A percentile compares a stretch with the other conserved stretches of the same genome.
Conservation (phyloP, 164 flowering plant genomes). For the Sextonia rubra region DNA sequence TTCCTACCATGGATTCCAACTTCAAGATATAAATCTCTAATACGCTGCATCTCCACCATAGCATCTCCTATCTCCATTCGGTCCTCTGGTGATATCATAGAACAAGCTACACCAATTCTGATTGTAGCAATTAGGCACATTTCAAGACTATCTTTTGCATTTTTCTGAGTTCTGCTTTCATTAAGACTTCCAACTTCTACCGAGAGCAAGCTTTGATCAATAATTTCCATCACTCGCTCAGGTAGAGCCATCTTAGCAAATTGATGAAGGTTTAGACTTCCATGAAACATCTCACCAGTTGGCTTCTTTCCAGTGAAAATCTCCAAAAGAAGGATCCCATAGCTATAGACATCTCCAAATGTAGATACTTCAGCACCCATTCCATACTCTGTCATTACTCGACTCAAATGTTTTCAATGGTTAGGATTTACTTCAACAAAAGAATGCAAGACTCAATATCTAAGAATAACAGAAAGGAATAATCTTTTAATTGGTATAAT, state of each 20-base stretch:
- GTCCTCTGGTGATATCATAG: neutral
- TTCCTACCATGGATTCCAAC: neutral
- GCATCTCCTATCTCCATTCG: neutral
- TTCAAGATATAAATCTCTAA: neutral
- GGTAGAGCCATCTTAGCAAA: neutral
- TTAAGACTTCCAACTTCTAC: neutral
- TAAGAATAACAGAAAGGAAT: too few relatives aligned
- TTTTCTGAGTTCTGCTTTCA: neutral
- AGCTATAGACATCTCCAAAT: neutral
- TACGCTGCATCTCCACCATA: neutral
- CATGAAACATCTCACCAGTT: neutral
- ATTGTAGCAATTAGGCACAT: neutral
- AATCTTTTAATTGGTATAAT: too few relatives aligned
- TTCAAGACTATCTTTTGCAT: neutral
- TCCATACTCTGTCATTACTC: neutral
- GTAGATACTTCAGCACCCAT: neutral
- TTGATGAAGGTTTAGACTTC: neutral
- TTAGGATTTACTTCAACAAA: too few relatives aligned
- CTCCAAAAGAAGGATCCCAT: conserved; percentile 2
- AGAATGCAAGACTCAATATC: too few relatives aligned
- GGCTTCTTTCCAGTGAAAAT: neutral
- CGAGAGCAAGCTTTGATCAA: neutral
- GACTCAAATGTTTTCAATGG: neutral
- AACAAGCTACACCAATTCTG: neutral
- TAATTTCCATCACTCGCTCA: neutral